A percentile compares a stretch with the other conserved stretches of the same genome.
Conservation (phyloP, 2,329 filamentous ascomycete species). For the Exophiala sp. region DNA sequence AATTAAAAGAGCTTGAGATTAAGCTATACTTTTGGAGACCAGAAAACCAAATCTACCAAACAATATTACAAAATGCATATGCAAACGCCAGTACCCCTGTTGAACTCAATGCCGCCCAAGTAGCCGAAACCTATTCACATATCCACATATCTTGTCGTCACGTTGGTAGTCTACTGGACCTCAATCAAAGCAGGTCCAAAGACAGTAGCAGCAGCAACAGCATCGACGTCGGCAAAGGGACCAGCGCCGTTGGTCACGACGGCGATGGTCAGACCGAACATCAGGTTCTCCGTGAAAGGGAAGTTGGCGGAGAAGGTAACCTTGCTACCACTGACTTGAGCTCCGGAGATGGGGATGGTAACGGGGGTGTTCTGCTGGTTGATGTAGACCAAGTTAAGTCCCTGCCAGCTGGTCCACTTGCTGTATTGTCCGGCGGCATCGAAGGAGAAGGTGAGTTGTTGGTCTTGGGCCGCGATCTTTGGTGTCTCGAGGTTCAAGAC, state of each 20-base stretch:
- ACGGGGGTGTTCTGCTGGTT: slow-evolving; percentile 40
- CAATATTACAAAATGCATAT: no score
- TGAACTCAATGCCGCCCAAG: no score
- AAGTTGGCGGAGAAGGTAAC: slow-evolving; percentile 33
- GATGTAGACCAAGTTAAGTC: slow-evolving; percentile 37
- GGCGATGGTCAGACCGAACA: slow-evolving; percentile 41
- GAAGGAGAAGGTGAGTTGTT: slow-evolving; percentile 51
- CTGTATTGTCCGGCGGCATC: slow-evolving; percentile 28
- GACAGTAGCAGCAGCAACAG: slow-evolving; percentile 34
- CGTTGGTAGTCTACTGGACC: slow-evolving; percentile 27
- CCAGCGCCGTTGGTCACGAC: slow-evolving; percentile 33
- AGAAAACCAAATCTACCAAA: no score
- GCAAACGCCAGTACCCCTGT: background rate
- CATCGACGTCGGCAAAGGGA: slow-evolving; percentile 32
- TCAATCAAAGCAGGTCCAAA: slow-evolving; percentile 38
- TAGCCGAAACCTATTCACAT: no score
- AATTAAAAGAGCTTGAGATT: no score
- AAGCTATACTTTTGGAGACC: no score
- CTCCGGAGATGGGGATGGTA: slow-evolving; percentile 31
- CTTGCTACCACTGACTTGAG: slow-evolving; percentile 24
- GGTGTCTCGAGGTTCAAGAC: slow-evolving; percentile 38
- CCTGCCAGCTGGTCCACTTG: slow-evolving; percentile 24
- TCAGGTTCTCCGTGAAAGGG: slow-evolving; percentile 34
- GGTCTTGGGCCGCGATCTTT: slow-evolving; percentile 28
- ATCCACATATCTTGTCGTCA: background rate